Evolutionary conservation across 345 rosid species (phyloP), one percentile per base, ranked within the genome.

Genomic region (Linum tenue): DNA sequence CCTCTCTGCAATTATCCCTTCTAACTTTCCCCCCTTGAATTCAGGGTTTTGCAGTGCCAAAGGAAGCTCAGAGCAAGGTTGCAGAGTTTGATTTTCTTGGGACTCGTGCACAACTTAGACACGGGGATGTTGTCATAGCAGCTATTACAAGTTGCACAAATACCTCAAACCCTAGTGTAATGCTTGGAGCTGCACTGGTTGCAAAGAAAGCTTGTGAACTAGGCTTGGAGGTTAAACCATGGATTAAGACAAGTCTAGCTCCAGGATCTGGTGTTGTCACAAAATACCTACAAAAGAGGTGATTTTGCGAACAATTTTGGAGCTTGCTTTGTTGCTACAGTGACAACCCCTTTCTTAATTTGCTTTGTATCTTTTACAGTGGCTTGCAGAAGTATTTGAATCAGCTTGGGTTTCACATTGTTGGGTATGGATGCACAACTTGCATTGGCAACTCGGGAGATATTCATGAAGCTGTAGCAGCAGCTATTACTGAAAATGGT

Each of bases 141-240:
- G 95, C 96, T 48, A 89, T 92, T 77, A 92, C 98, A 43, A 92
- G 98, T 82, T 92, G 96, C 85, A 89, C 98, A 39, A 92, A 92
- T 75, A 92, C 98, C 59, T 92, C 96, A 69, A 92, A 92, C 73
- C 98, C 96, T 3, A 92, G 91, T 76, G 96, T 92, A 11, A 87
- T 92, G 95, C 96, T 92, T 70, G 98, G 96, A 66, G 95, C 95
- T 74, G 96, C 92, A 67, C 70, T 92, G 84, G 98, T 87, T 73
- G 98, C 98, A 5, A 87, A 81, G 77, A 92, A 92, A 69, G 98
- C 98, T 57, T 89, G 89, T 71, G 98, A 89, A 7, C 72, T 84
- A 59, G 98, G 95, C 67, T 73, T 89, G 77, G 85, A 87, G 89
- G 97, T 87, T 55, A 89, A 86, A 73, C 95, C 95, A 62, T 89